These are phyloP conservation scores for Phytophthora constricta DNA, from an alignment of 352 stramenopile species.

Conservation along the genomic window DNA sequence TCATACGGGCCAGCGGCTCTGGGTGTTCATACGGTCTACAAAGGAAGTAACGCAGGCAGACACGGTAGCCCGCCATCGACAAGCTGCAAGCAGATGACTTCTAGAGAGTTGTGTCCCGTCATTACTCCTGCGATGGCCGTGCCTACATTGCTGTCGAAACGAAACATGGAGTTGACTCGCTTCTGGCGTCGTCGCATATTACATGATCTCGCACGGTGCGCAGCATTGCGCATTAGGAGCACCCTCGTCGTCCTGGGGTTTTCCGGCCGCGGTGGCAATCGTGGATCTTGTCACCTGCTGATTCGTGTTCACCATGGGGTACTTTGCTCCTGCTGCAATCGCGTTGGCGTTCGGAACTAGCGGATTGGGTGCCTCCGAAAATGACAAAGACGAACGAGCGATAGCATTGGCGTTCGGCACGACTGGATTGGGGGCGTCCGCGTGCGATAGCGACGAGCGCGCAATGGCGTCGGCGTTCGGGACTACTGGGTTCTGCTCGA, in stretches of 20 bases:
- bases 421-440: conserved; percentile 69
- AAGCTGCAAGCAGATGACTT: too few species aligned
- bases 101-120: too few species aligned
- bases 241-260: conserved; percentile 43
- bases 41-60: too few species aligned
- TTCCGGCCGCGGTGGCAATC: conserved; percentile 16
- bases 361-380: conserved; percentile 59
- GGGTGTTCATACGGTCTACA: conserved; percentile 32
- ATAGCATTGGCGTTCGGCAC: conserved; percentile 77
- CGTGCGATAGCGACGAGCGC: conserved; percentile 52
- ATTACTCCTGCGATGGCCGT: too few species aligned
- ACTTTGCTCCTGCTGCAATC: conserved; percentile 49
- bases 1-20: conserved; percentile 11
- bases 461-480: conserved; percentile 79
- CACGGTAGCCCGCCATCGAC: too few species aligned
- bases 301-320: conserved; percentile 83
- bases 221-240: conserved; percentile 60
- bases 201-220: conserved; percentile 73
- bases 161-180: conserved; percentile 14
- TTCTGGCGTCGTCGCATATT: conserved; percentile 33
- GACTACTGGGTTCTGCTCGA: conserved; percentile 76
- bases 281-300: conserved; percentile 57
- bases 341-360: conserved; percentile 58
- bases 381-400: conserved; percentile 41
- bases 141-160: conserved; percentile 15